Base-by-base conservation (phyloP, 495 filamentous ascomycete genomes). In the Penicillium alfredii region DNA sequence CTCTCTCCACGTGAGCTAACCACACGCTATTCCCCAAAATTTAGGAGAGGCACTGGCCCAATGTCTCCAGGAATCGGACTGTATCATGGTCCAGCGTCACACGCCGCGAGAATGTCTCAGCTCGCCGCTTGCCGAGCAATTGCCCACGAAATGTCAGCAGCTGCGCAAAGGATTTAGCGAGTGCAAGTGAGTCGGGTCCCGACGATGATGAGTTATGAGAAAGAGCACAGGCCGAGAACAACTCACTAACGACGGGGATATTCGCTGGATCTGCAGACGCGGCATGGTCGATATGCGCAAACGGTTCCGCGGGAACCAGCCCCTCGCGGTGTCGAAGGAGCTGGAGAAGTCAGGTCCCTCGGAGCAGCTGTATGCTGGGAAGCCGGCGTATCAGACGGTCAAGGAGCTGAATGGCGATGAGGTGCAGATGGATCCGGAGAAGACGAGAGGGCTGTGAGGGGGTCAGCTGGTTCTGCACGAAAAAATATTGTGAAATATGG, bases 281-380 rank as follows among this genome's bases (percentile, higher is more conserved):
- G 92, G 93, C 33, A 78, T 93, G 80, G 77, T 97, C 53, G 92
- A 98, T 64, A 98, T 98, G 93, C 83, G 93, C 55, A 98, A 98
- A 64, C 82, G 93, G 14, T 97, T 98, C 68, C 76, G 93, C 27
- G 93, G 92, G n/a, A 97, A 98, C 64, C 74, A 84, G 47, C 88
- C 92, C 28, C 72, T 94, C 44, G 71, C 77, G 16, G 72, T 84
- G 17, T 64, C 67, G 30, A 67, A 78, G 43, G 79, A 88, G 49
- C 38, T 73, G 13, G 72, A 84, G 20, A 66, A 70, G 27, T 55
- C 64, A 13, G 59, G 63, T 30, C 42, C 53, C 16, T 48, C 36
- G 19, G 56, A 49, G 38, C 84, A 89, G 58, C 56, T 96, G 32
- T 96, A 96, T 61, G 86, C 77, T 6, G 89, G 89, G 19, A 77